Base-by-base conservation (phyloP, 768 basidiomycete species). In the Leucocoprinus birnbaumii region DNA sequence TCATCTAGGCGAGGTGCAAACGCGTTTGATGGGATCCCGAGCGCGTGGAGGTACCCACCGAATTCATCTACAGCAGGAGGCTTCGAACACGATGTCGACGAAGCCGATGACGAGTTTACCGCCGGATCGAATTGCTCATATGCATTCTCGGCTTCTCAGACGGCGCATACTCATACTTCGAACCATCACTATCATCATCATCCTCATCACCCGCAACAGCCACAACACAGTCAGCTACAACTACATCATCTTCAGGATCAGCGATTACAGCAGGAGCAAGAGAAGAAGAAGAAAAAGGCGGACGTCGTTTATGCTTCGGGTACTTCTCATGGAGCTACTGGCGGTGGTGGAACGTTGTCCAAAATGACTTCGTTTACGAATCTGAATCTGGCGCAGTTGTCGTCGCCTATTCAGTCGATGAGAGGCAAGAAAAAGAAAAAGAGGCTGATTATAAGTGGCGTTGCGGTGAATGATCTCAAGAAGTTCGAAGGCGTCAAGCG, bases 401-500 rank as follows among this genome's bases (percentile, higher is more conserved):
- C n/a, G n/a, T n/a, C 51, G 9, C 35, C 53, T 8, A 41, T 54
- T n/a, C n/a, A n/a, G n/a, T 27, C 42, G 34, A 38, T 40, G 21
- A 34, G 77, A 49, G 67, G 72, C 48, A 64, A 71, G 34, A 82
- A 75, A 65, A 79, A 82, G 62, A 84, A 82, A 69, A 86, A 77
- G 65, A 82, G 80, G 61, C 76, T 91, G 13, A 77, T 91, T 46
- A 73, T 91, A 56, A 86, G 84, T 62, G 89, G 89, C 27, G 79
- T 91, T 25, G 77, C 77, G 7, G 70, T 75, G 13, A 76, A 78
- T 18, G 89, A 91, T 62, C 67, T 74, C 21, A 72, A 73, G 34
- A 85, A 84, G 59, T 80, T 87, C 61, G 86, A 90, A 37, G 86
- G 78, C 2, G 75, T 86, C 11, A 85, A 82, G 62, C 75, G 72